Evolutionary conservation across 2,329 filamentous ascomycete genomes (phyloP).

Genomic region (Colletotrichum sp.): DNA sequence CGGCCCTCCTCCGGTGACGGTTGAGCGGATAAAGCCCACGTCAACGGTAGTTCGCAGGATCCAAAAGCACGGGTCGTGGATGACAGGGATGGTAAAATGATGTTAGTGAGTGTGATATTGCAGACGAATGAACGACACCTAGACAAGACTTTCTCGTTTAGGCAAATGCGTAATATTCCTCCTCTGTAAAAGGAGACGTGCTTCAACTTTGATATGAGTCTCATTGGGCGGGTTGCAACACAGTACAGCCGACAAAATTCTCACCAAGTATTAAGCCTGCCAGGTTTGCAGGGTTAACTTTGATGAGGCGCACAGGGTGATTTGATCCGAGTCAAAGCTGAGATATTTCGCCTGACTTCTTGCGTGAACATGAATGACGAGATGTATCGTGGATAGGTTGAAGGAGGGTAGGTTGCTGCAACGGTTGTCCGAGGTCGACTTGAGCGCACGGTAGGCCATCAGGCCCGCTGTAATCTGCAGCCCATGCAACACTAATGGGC

Average conservation of each 20-base stretch:
- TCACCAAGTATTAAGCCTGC: background rate
- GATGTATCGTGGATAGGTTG: background rate
- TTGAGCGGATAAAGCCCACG: background rate
- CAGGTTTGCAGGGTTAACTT: background rate
- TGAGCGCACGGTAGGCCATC: background rate
- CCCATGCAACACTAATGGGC: background rate
- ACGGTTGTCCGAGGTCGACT: background rate
- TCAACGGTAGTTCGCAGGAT: background rate
- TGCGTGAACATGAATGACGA: background rate
- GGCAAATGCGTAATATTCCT: background rate
- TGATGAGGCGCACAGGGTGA: background rate
- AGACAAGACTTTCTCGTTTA: background rate
- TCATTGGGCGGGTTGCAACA: background rate
- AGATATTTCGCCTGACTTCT: background rate
- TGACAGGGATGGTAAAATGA: background rate
- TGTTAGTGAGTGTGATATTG: background rate
- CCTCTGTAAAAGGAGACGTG: background rate
- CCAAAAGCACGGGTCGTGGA: background rate
- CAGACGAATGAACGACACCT: background rate
- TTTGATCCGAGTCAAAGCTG: background rate
- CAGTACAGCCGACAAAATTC: background rate
- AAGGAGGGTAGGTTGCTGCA: background rate
- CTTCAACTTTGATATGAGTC: background rate
- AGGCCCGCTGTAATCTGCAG: background rate
- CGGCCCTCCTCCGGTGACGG: background rate